These are phyloP conservation scores for Psilocybe mexicana DNA, from an alignment of 1,284 basidiomycete species.

Conservation along the genomic window DNA sequence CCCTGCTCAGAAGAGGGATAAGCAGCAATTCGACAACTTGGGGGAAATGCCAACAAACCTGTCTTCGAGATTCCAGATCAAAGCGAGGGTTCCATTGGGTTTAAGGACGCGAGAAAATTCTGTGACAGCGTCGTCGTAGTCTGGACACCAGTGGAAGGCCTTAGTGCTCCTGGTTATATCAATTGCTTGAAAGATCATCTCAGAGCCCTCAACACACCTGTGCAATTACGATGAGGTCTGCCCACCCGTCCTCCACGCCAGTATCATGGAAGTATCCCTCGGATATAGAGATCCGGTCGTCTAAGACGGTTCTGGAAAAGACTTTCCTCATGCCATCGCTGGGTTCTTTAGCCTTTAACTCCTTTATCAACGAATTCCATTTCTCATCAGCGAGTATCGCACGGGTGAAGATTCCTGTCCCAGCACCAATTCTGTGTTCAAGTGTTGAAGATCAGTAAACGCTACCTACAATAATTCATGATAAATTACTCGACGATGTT, in stretches of 20 bases:
- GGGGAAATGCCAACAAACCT: conserved; percentile 39
- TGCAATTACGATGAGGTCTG: conserved; percentile 72
- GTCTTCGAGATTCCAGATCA: conserved; percentile 83
- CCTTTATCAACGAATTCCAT: conserved; percentile 48
- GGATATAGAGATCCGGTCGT: conserved; percentile 49
- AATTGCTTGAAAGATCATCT: background rate
- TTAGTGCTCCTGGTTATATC: conserved; percentile 26
- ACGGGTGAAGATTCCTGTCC: conserved; percentile 81
- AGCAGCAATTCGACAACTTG: too few species aligned
- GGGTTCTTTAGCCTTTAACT: conserved; percentile 69
- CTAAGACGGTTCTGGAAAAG: conserved; percentile 52
- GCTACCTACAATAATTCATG: background rate
- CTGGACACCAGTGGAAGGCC: conserved; percentile 84
- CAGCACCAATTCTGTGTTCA: conserved; percentile 58
- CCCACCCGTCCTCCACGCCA: conserved; percentile 61
- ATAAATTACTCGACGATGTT: conserved; percentile 68
- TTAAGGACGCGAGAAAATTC: conserved; percentile 77
- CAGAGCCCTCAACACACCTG: conserved; percentile 47
- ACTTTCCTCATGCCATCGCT: conserved; percentile 70
- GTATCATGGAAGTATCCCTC: conserved; percentile 70
- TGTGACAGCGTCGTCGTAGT: conserved; percentile 60
- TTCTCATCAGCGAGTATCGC: conserved; percentile 65
- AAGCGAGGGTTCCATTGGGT: conserved; percentile 59
- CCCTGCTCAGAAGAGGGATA: conserved; percentile 35
- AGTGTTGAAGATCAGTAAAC: background rate